Base-by-base conservation (phyloP, 352 stramenopile species). In the Globisporangium spiculum region DNA sequence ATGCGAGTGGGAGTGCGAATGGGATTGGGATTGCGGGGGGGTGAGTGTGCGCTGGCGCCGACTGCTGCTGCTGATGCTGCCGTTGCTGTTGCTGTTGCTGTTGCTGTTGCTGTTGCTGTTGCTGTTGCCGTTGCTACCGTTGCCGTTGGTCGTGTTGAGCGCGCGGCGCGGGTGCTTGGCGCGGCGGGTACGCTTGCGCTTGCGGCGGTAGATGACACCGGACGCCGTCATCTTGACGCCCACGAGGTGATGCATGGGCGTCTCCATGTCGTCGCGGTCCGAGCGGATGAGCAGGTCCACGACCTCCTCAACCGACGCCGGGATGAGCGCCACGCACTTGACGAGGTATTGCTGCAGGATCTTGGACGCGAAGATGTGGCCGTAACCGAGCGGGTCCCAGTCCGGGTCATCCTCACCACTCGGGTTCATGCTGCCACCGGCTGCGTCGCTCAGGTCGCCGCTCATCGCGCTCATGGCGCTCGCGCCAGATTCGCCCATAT, bases 321-420 rank as follows among this genome's bases (percentile, higher is more conserved):
- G 77, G 44, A 93, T 54, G n/a, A 88, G 57, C 41, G 78, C 79
- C 16, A 86, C 75, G 70, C 79, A 83, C 60, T 91, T 91, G 32
- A 92, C 83, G 27, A 92, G 74, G 63, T 91, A 93, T 53, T 91
- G 81, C 73, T 92, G 84, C 63, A 92, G 66, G 50, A 87, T 73
- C 68, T 88, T 86, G 9, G 79, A 89, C 20, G 73, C 68, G 59
- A 80, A 87, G 54, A 81, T 63, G 54, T 86, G 53, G 55, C 71
- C 77, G 16, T 69, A 75, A 60, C 65, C 63, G 18, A 75, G 74
- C 16, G 79, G 73, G 46, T 88, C 75, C 41, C 72, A 73, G 9
- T 67, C 61, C 1, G 63, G 41, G 52, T 84, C 75, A 34, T 65
- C 65, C 34, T 84, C 75, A 61, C 66, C 71, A 18, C 24, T 38